Evolutionary conservation across 257 asterid genomes (phyloP).

Genomic region (Perilla frutescens): DNA sequence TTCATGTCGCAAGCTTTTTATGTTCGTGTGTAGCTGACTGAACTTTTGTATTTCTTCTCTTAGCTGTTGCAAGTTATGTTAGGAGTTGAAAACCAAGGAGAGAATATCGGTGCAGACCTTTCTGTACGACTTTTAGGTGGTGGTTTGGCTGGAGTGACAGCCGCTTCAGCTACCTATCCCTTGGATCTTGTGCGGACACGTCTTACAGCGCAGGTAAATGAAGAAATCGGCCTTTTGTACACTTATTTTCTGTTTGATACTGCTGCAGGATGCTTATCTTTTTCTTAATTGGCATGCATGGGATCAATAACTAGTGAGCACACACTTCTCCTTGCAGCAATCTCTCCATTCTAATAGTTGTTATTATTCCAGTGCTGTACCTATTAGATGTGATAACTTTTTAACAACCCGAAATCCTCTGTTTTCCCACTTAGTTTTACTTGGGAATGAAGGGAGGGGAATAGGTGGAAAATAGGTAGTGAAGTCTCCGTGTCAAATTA

Average conservation of each 20-base stretch:
- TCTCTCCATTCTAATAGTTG: background rate
- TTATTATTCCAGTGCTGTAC: background rate
- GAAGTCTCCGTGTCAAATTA: background rate
- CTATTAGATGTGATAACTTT: background rate
- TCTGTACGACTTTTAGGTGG: slow-evolving; percentile 80
- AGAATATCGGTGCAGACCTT: slow-evolving; percentile 63
- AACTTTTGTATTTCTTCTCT: slow-evolving; percentile 18
- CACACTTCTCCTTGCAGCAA: background rate
- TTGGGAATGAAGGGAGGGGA: slow-evolving; percentile 12
- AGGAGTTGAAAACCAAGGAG: slow-evolving; percentile 68
- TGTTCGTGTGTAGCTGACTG: slow-evolving; percentile 22
- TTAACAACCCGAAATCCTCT: slow-evolving; percentile 6
- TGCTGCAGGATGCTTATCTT: background rate
- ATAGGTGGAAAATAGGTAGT: background rate
- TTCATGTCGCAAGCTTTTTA: background rate
- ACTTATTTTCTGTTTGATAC: background rate
- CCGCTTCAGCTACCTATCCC: slow-evolving; percentile 85
- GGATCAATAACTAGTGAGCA: background rate
- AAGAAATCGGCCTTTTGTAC: slow-evolving; percentile 10
- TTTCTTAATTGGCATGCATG: slow-evolving; percentile 7
- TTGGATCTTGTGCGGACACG: slow-evolving; percentile 89
- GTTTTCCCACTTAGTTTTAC: slow-evolving; percentile 9
- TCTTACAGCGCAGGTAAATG: slow-evolving; percentile 75
- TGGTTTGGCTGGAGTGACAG: slow-evolving; percentile 89
- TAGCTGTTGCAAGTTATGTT: slow-evolving; percentile 58